A percentile compares a stretch with the other conserved stretches of the same genome.
Conservation (phyloP, 768 basidiomycete genomes). For the Rhodotorula toruloides region DNA sequence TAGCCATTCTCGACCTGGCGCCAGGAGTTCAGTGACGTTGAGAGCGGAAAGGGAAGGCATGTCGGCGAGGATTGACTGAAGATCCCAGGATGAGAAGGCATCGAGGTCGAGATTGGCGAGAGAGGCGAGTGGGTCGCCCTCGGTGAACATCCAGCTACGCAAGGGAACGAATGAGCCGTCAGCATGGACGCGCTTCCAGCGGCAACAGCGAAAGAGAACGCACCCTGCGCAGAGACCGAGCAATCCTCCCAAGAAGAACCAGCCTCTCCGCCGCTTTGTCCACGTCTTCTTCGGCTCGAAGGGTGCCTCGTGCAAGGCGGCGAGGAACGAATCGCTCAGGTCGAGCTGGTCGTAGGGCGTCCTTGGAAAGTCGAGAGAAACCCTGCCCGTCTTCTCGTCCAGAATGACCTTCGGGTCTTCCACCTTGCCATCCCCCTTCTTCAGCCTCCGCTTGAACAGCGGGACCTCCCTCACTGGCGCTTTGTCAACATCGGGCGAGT, state of each 20-base stretch:
- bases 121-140: conserved; percentile 29
- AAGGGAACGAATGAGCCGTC: not conserved
- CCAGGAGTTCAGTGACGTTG: conserved; percentile 25
- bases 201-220: not conserved
- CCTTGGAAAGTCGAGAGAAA: conserved; percentile 21
- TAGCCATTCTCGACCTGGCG: conserved; percentile 35
- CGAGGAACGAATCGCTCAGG: conserved; percentile 28
- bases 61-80: conserved; percentile 28
- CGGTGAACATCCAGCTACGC: conserved; percentile 33
- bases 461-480: conserved; percentile 11
- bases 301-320: conserved; percentile 19
- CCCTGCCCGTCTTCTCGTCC: conserved; percentile 23
- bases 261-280: not conserved
- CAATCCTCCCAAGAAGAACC: conserved; percentile 20
- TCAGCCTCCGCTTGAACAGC: conserved; percentile 4
- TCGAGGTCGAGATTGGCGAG: conserved; percentile 23
- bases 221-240: conserved; percentile 21
- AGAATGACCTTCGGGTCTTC: conserved; percentile 6
- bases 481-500: no score
- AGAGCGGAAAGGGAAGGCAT: conserved; percentile 19
- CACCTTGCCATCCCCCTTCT: not conserved
- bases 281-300: conserved; percentile 27
- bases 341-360: conserved; percentile 39
- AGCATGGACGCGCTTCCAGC: no score
- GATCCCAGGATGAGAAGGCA: conserved; percentile 24